A percentile compares a stretch with the other conserved stretches of the same genome.
Evolutionary conservation across 2,329 filamentous ascomycete species (phyloP).

Genomic region (Lojkania enalia): DNA sequence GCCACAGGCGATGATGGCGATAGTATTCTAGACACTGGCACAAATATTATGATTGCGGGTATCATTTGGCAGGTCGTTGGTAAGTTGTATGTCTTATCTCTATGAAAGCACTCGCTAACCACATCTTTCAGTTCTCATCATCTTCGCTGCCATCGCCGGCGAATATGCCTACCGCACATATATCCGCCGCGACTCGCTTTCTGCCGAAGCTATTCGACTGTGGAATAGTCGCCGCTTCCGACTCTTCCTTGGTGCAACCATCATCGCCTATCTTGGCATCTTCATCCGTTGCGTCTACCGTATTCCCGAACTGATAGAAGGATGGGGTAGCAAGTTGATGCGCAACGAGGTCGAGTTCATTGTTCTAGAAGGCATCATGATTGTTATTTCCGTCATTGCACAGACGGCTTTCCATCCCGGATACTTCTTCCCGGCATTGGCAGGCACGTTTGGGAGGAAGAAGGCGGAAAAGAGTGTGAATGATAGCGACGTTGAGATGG

Average conservation of each 20-base stretch:
- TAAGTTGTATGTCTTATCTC: too few relatives aligned
- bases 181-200: too few relatives aligned
- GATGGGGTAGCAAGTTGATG: conserved; percentile 49
- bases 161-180: conserved; percentile 42
- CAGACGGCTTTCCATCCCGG: too few relatives aligned
- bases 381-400: too few relatives aligned
- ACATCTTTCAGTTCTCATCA: too few relatives aligned
- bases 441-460: too few relatives aligned
- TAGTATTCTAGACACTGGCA: conserved; percentile 49
- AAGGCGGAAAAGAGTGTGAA: background rate
- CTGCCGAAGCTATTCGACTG: too few relatives aligned
- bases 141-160: conserved; percentile 49
- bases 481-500: background rate
- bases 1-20: conserved; percentile 49
- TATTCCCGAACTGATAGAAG: conserved; percentile 50
- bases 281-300: conserved; percentile 52
- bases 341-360: conserved; percentile 53
- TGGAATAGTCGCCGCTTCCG: too few relatives aligned
- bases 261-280: conserved; percentile 48
- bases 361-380: conserved; percentile 55
- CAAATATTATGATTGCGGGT: conserved; percentile 60
- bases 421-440: too few relatives aligned
- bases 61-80: conserved; percentile 60
- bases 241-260: conserved; percentile 32
- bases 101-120: too few relatives aligned